These are phyloP conservation scores for Gymnopilus dilepis DNA, from an alignment of 768 basidiomycete genomes.

Conservation along the genomic window DNA sequence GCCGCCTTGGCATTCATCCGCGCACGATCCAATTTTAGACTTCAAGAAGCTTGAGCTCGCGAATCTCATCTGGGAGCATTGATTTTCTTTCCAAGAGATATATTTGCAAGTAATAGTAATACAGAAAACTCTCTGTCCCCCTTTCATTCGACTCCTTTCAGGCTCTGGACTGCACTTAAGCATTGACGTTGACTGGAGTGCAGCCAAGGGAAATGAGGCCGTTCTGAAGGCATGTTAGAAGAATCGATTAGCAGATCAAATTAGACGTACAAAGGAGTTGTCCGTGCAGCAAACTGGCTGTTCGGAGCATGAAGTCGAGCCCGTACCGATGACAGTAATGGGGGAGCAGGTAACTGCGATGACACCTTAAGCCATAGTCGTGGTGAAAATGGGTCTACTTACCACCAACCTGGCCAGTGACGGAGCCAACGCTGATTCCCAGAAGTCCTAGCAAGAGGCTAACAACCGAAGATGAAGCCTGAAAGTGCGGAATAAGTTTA, in stretches of 20 bases:
- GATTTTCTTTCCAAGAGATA: too few relatives aligned
- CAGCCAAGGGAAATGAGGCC: conserved; percentile 37
- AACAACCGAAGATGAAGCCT: conserved; percentile 6
- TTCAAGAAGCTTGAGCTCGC: too few relatives aligned
- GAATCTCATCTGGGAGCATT: too few relatives aligned
- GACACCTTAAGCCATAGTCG: neutral
- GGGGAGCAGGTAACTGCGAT: conserved; percentile 34
- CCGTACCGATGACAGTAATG: conserved; percentile 30
- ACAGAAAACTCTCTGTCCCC: neutral
- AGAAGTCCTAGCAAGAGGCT: conserved; percentile 31
- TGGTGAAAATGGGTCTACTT: neutral
- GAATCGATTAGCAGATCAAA: neutral
- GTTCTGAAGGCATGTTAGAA: conserved; percentile 20
- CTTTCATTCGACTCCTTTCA: too few relatives aligned
- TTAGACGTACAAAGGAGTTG: conserved; percentile 29
- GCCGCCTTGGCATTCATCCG: neutral
- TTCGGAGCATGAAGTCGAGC: conserved; percentile 28
- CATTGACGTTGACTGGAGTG: conserved; percentile 33
- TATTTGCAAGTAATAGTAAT: too few relatives aligned
- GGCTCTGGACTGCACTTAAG: conserved; percentile 13
- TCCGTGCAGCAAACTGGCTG: conserved; percentile 37
- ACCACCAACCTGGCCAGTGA: conserved; percentile 26
- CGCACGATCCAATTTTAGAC: too few relatives aligned
- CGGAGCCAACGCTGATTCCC: conserved; percentile 26
- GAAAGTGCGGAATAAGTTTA: neutral